Evolutionary conservation across 371 early-diverging fungal species (phyloP).

Genomic region (Actinomortierella wolfii): DNA sequence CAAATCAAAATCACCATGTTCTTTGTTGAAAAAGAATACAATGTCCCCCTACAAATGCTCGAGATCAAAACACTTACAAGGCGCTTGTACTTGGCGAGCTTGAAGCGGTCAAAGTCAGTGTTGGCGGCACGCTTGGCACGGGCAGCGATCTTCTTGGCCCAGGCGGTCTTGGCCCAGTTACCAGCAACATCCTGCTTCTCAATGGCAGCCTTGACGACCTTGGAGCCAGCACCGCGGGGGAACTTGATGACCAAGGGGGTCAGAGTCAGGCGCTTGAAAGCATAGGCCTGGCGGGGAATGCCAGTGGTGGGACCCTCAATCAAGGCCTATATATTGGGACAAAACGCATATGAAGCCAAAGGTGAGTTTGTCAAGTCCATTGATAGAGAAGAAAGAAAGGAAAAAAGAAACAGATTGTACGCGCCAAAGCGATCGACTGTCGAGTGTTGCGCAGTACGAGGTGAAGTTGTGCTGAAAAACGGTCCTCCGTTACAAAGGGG

Average conservation of each 20-base stretch:
- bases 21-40: too few relatives aligned
- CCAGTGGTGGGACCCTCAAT: slow-evolving; percentile 97
- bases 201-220: slow-evolving; percentile 78
- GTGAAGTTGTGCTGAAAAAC: not conserved
- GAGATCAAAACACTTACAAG: slow-evolving; percentile 55
- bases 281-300: slow-evolving; percentile 85
- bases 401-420: not conserved
- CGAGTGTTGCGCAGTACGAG: not conserved
- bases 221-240: slow-evolving; percentile 84
- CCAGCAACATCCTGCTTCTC: slow-evolving; percentile 82
- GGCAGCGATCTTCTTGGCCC: slow-evolving; percentile 92
- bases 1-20: too few relatives aligned
- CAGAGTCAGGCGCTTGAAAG: slow-evolving; percentile 88
- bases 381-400: not conserved
- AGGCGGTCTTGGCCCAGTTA: slow-evolving; percentile 85
- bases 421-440: not conserved
- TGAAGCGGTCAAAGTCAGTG: slow-evolving; percentile 97
- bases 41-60: too few relatives aligned
- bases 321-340: slow-evolving; percentile 67
- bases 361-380: not conserved
- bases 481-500: too few relatives aligned
- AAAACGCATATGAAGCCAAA: not conserved
- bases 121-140: slow-evolving; percentile 79
- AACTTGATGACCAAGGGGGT: slow-evolving; percentile 87
- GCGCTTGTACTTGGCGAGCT: slow-evolving; percentile 85